Percentiles rank a stretch among this genome's conserved stretches.
These are phyloP conservation scores for Monosporascus sp. DNA, from an alignment of 2,329 filamentous ascomycete genomes.

Conservation along the genomic window DNA sequence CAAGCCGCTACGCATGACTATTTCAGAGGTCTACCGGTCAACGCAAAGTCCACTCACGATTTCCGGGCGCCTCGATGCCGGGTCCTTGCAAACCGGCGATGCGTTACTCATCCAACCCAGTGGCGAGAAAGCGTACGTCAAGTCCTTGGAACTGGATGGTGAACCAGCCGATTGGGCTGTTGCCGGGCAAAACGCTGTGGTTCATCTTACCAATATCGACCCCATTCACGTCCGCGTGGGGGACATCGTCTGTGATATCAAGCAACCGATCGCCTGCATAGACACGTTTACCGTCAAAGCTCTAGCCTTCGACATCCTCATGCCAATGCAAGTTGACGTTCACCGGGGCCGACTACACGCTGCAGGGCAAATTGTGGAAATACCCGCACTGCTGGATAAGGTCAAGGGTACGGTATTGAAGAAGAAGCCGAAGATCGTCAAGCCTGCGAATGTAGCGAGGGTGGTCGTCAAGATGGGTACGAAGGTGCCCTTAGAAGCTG, in stretches of 20 bases:
- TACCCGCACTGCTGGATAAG: constrained; percentile 75
- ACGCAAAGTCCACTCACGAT: constrained; percentile 78
- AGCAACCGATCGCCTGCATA: constrained; percentile 62
- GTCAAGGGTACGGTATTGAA: constrained; percentile 67
- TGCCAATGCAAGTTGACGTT: constrained; percentile 84
- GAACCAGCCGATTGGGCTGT: constrained; percentile 80
- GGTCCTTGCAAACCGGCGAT: constrained; percentile 80
- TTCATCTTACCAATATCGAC: constrained; percentile 85
- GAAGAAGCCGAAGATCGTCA: constrained; percentile 80
- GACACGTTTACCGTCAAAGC: constrained; percentile 77
- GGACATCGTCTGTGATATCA: constrained; percentile 75
- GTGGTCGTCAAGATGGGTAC: constrained; percentile 68
- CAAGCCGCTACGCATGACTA: constrained; percentile 78
- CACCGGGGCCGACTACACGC: constrained; percentile 80
- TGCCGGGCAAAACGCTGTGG: constrained; percentile 78
- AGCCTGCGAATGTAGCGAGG: constrained; percentile 71
- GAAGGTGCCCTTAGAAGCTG: constrained; percentile 73
- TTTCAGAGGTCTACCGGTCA: constrained; percentile 81
- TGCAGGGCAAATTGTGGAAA: constrained; percentile 64
- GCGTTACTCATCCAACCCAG: constrained; percentile 73
- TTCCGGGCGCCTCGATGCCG: constrained; percentile 79
- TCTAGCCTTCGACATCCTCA: constrained; percentile 81
- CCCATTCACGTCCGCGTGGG: constrained; percentile 74
- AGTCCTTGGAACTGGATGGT: constrained; percentile 71
- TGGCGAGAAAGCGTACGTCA: constrained; percentile 73